Percentiles rank a stretch among this genome's conserved stretches.
Evolutionary conservation across 306 rosid species (phyloP).

Genomic region (Coriaria nepalensis): DNA sequence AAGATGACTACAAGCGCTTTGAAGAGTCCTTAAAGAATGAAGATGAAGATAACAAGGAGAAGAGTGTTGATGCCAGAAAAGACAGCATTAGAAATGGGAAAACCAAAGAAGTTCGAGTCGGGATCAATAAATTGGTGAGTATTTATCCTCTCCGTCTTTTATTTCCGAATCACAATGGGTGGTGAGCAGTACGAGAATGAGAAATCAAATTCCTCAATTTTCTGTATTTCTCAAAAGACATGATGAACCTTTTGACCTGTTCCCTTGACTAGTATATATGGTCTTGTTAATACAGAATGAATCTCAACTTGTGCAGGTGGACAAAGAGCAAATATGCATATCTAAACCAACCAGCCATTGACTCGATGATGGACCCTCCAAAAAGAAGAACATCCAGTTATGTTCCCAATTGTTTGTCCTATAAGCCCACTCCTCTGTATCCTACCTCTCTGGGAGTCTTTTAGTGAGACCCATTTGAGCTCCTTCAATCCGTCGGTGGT

Average conservation of each 20-base stretch:
- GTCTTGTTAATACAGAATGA: background rate
- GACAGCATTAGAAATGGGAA: constrained; percentile 4
- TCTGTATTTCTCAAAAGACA: background rate
- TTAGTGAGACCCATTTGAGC: constrained; percentile 18
- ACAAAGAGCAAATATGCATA: constrained; percentile 80
- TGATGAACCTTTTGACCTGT: background rate
- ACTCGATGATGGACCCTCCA: constrained; percentile 28
- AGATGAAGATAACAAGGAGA: constrained; percentile 15
- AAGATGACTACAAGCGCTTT: constrained; percentile 41
- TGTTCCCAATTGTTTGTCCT: constrained; percentile 35
- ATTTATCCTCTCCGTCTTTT: background rate
- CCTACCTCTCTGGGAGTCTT: constrained; percentile 64
- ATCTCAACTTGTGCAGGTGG: constrained; percentile 52
- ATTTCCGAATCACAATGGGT: too few species aligned
- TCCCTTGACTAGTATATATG: too few species aligned
- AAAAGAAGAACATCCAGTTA: constrained; percentile 38
- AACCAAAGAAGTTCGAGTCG: constrained; percentile 39
- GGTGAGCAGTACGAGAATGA: too few species aligned
- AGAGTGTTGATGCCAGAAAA: constrained; percentile 1
- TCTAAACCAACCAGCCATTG: constrained; percentile 63
- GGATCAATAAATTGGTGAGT: constrained; percentile 86
- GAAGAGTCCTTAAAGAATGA: constrained; percentile 34
- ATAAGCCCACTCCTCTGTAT: constrained; percentile 34
- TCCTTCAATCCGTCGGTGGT: constrained; percentile 6
- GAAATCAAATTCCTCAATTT: background rate